Base-by-base conservation (phyloP, 805 yeast species). In the Zygotorulaspora florentina region DNA sequence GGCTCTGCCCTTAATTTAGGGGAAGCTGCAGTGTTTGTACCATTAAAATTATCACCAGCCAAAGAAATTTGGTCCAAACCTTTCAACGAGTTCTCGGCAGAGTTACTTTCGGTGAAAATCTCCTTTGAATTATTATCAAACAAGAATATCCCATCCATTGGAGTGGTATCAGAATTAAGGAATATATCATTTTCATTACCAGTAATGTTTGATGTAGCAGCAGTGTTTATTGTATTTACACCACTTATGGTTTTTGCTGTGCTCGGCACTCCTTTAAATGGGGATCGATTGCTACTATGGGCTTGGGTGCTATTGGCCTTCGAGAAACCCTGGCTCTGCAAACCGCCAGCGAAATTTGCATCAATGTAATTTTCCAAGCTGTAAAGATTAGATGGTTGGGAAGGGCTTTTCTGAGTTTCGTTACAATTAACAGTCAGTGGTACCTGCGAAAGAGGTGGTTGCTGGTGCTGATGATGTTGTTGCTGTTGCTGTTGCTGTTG, bases 341-440 rank as follows among this genome's bases (percentile, higher is more conserved):
- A 28, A 12, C 42, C 35, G 20, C 54, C 52, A 2, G 55, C 51
- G 33, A 63, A 36, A 39, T 61, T 59, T 33, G 62, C 63, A 10
- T 62, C 59, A 26, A 53, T 41, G 20, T 65, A 65, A 18, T 56
- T 61, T 20, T 42, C 40, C 5, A 48, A 25, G 13, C 31, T 38
- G 9, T 35, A 40, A 26, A 39, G 17, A 26, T 37, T 44, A 13
- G 36, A 15, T 27, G 34, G 40, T 31, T 45, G 44, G 18, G 40
- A n/a, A 3, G 16, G 36, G 12, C 18, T 10, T 10, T 16, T 33
- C 20, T 33, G 36, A 3, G n/a, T 33, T 4, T 33, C 36, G 20
- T 33, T 33, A 33, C 36, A 13, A 16, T 16, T 33, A 33, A 33
- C 36, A 10, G 36, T 10, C 7, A 33, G 16, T 9, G 36, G 36